Evolutionary conservation across 257 asterid species (phyloP).

Genomic region (Thymus mandschuricus): DNA sequence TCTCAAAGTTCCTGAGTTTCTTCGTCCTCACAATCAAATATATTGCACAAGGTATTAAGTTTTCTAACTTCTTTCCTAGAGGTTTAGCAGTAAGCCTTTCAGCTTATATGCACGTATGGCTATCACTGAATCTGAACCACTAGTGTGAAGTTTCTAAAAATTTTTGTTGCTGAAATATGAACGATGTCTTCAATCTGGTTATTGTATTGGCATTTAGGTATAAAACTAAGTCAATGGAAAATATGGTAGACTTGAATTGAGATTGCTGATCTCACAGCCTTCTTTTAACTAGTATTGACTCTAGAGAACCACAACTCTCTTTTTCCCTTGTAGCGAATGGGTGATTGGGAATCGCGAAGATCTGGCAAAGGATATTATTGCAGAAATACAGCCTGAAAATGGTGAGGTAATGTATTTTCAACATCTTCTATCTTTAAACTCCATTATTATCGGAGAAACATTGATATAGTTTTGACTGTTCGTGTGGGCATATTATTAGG

Average conservation of each 20-base stretch:
- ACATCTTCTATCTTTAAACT: constrained; percentile 15
- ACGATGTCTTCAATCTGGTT: not conserved
- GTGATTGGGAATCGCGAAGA: constrained; percentile 98
- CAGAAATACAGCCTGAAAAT: constrained; percentile 93
- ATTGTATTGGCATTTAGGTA: not conserved
- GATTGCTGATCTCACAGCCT: constrained; percentile 8
- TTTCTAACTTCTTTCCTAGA: constrained; percentile 16
- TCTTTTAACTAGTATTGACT: constrained; percentile 1
- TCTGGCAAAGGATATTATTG: constrained; percentile 79
- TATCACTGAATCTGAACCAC: constrained; percentile 12
- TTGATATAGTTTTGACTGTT: constrained; percentile 14
- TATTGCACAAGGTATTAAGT: constrained; percentile 85
- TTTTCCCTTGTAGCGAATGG: constrained; percentile 79
- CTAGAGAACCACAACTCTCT: not conserved
- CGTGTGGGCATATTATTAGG: constrained; percentile 20
- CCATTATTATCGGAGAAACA: not conserved
- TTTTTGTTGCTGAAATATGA: constrained; percentile 17
- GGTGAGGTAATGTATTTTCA: constrained; percentile 78
- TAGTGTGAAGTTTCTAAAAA: constrained; percentile 22
- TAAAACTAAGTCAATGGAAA: constrained; percentile 5
- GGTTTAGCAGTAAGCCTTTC: constrained; percentile 7
- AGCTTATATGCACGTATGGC: not conserved
- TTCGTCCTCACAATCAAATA: constrained; percentile 93
- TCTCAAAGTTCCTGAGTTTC: constrained; percentile 91
- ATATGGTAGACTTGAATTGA: not conserved